phyloP scores from a whole-genome alignment of 768 basidiomycete genomes.

The Baorangia bicolor region DNA sequence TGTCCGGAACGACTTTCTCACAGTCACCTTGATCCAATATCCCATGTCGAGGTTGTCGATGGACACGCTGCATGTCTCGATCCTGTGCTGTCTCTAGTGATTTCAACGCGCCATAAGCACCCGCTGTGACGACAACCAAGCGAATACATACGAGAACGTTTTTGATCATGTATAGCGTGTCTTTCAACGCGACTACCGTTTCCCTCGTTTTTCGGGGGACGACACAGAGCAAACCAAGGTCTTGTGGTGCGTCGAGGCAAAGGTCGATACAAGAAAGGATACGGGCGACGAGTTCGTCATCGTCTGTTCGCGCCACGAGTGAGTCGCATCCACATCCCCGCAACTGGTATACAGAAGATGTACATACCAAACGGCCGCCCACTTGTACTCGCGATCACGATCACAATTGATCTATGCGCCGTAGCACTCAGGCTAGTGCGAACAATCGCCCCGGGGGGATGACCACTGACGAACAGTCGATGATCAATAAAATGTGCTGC shows the following conservation, averaged over 20 bases:
- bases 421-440: neutral
- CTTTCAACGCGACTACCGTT: neutral
- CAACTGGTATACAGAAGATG: neutral
- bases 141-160: conserved; percentile 10
- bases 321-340: neutral
- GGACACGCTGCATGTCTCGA: neutral
- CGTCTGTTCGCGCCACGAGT: conserved; percentile 1
- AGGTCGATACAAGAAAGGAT: conserved; percentile 12
- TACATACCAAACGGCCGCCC: conserved; percentile 16
- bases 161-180: neutral
- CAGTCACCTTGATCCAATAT: conserved; percentile 11
- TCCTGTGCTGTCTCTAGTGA: neutral
- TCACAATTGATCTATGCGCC: neutral
- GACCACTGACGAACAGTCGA: neutral
- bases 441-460: neutral
- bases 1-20: neutral
- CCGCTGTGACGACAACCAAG: neutral
- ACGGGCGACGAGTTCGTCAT: neutral
- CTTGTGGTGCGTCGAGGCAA: conserved; percentile 3
- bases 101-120: neutral
- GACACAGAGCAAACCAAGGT: conserved; percentile 12
- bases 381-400: neutral
- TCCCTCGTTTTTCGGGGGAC: conserved; percentile 1
- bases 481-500: conserved; percentile 1
- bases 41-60: conserved; percentile 18